Percentiles rank a stretch among this genome's conserved stretches.
Evolutionary conservation across 441 rosid genomes (phyloP).

Genomic region (Arabidopsis hybrid): DNA sequence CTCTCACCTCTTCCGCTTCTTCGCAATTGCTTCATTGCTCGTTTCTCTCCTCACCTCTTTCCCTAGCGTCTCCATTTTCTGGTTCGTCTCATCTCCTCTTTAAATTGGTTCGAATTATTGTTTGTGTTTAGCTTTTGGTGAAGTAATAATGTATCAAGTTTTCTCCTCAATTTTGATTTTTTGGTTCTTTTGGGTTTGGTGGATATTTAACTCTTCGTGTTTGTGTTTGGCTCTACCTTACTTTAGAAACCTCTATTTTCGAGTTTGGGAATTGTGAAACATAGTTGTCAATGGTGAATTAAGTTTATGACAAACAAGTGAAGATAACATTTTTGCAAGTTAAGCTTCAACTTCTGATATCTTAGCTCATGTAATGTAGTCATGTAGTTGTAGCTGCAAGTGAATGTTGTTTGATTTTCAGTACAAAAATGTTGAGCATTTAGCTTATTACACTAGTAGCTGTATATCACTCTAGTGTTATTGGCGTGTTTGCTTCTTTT

Average conservation of each 20-base stretch:
- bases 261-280: background rate
- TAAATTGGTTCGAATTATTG: background rate
- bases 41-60: constrained; percentile 58
- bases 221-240: background rate
- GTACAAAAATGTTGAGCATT: background rate
- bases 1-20: constrained; percentile 47
- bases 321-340: background rate
- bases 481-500: no score
- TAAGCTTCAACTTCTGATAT: background rate
- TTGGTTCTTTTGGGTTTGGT: background rate
- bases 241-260: background rate
- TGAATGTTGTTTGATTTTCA: background rate
- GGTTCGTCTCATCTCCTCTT: constrained; percentile 40
- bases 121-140: background rate
- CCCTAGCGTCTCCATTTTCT: constrained; percentile 58
- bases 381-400: background rate
- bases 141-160: background rate
- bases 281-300: constrained; percentile 1
- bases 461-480: background rate
- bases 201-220: background rate
- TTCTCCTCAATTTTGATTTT: background rate
- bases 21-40: constrained; percentile 68
- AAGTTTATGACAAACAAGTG: background rate
- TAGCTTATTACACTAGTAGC: background rate
- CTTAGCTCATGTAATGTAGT: no score